Base-by-base conservation (phyloP, 805 yeast genomes). In the Metschnikowia lachancei region DNA sequence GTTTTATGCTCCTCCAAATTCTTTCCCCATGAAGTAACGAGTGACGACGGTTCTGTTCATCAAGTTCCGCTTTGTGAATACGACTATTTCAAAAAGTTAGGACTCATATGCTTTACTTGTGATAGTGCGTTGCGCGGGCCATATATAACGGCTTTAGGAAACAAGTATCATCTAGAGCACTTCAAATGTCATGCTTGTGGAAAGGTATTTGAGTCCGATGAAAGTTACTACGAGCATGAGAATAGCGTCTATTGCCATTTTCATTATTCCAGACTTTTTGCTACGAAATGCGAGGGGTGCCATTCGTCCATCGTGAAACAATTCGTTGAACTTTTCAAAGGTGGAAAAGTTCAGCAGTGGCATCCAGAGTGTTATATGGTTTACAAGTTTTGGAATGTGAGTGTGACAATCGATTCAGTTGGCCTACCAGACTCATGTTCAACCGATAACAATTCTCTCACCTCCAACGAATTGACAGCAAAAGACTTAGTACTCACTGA, bases 281-380 rank as follows among this genome's bases (percentile, higher is more conserved):
- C 98, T 1, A 84, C 85, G 28, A 83, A 83, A 46, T 94, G 99
- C 68, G 95, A 88, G 68, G 97, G 98, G 28, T 94, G 99, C 68
- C 78, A 83, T 47, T 83, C 87, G 31, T 87, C 97, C 1, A 94
- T 95, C 43, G 78, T 95, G 31, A 90, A 90, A 61, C 98, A 94
- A 62, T 94, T 90, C 65, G 96, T 92, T 31, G 97, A 92, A 64
- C 81, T 92, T 37, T 87, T 82, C 50, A 77, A 94, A 55, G 96
- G 97, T 41, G 97, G 97, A 18, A 78, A 84, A 55, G 85, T 87
- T 48, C 96, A 91, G 64, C 95, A 89, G 62, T 94, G 99, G 99
- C 99, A 94, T 66, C 98, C 97, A 1, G 98, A 95, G 63, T 94
- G 99, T 71, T 94, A 90, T 62, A 95, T 95, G 90, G 95, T 94